Conservation (phyloP, 176 grass and related monocot species). For the Leersia perrieri region DNA sequence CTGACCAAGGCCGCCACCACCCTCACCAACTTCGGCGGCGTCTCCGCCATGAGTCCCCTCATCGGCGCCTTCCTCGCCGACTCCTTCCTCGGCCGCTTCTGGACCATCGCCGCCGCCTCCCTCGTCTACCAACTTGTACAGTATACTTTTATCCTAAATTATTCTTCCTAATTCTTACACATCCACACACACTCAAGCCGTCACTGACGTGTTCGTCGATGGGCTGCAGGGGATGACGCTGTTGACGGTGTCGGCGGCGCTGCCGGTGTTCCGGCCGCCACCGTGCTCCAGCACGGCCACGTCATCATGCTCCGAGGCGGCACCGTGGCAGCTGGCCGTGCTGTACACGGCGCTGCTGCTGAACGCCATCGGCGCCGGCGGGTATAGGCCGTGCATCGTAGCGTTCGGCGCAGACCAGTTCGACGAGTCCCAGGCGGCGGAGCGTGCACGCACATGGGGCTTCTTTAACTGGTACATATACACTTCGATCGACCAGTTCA, state of each 20-base stretch:
- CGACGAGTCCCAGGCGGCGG: slow-evolving; percentile 64
- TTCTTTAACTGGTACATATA: slow-evolving; percentile 99
- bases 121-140: slow-evolving; percentile 65
- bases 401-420: slow-evolving; percentile 89
- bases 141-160: too few relatives aligned
- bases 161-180: too few relatives aligned
- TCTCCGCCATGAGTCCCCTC: slow-evolving; percentile 64
- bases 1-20: slow-evolving; percentile 76
- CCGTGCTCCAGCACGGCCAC: too few relatives aligned
- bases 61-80: slow-evolving; percentile 85
- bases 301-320: too few relatives aligned
- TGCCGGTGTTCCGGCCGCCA: slow-evolving; percentile 59
- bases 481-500: too few relatives aligned
- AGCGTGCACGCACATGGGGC: slow-evolving; percentile 59
- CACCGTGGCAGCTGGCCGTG: slow-evolving; percentile 63
- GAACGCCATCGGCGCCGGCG: slow-evolving; percentile 70
- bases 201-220: neutral
- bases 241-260: slow-evolving; percentile 64
- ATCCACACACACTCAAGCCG: neutral
- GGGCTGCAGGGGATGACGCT: slow-evolving; percentile 75
- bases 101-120: slow-evolving; percentile 67
- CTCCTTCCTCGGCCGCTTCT: slow-evolving; percentile 70
- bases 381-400: slow-evolving; percentile 75
- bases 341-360: slow-evolving; percentile 60
- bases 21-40: slow-evolving; percentile 76